Conservation (phyloP, 768 basidiomycete species). For the Leucocoprinus sp. region DNA sequence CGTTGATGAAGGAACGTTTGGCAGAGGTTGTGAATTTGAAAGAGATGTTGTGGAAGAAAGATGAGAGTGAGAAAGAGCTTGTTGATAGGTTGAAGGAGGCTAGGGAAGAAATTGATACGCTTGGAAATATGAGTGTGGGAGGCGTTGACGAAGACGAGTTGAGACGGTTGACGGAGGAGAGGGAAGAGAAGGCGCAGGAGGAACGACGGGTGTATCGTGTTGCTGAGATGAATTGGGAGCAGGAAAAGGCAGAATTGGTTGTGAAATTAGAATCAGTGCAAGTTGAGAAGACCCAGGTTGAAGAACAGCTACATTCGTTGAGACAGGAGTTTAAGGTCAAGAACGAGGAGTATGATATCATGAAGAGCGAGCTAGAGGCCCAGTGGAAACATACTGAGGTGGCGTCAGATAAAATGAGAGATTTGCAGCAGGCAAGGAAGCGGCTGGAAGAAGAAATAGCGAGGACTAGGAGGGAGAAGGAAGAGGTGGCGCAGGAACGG, state of each 20-base stretch:
- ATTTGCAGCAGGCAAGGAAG: slow-evolving; percentile 26
- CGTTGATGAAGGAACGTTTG: slow-evolving; percentile 34
- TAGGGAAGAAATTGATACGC: slow-evolving; percentile 53
- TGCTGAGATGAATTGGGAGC: slow-evolving; percentile 38
- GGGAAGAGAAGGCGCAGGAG: slow-evolving; percentile 31
- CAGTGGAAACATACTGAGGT: slow-evolving; percentile 65
- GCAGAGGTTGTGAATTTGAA: slow-evolving; percentile 37
- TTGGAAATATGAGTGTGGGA: slow-evolving; percentile 39
- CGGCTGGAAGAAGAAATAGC: slow-evolving; percentile 24
- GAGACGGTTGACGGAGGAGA: slow-evolving; percentile 32
- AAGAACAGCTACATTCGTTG: slow-evolving; percentile 35
- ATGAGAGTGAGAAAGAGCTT: slow-evolving; percentile 47
- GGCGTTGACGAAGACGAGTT: slow-evolving; percentile 37
- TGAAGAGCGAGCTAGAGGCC: slow-evolving; percentile 60
- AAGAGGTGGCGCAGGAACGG: slow-evolving; percentile 29
- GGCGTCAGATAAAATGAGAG: slow-evolving; percentile 36
- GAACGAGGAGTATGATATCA: slow-evolving; percentile 36
- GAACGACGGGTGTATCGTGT: slow-evolving; percentile 34
- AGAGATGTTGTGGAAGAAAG: slow-evolving; percentile 35
- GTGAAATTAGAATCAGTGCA: slow-evolving; percentile 33
- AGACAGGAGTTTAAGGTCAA: slow-evolving; percentile 31
- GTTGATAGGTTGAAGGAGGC: slow-evolving; percentile 45
- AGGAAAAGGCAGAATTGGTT: slow-evolving; percentile 41
- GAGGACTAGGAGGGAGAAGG: slow-evolving; percentile 13
- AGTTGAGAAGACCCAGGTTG: slow-evolving; percentile 34